Base-by-base conservation (phyloP, 2,329 filamentous ascomycete genomes). In the Microdochium nivale region DNA sequence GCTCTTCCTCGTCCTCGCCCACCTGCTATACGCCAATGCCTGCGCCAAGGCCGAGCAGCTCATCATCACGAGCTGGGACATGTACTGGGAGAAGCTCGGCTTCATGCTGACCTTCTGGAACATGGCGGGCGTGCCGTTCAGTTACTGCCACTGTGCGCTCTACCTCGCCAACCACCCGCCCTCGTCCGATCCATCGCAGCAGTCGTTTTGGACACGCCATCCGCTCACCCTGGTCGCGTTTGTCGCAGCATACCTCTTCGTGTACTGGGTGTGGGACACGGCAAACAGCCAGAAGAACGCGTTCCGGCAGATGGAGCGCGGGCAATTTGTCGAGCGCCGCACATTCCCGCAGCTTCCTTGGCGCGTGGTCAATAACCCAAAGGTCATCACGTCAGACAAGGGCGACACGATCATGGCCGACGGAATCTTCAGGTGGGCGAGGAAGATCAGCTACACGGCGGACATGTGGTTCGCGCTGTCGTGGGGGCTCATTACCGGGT, bases 71-170 rank as follows among this genome's bases (percentile, higher is more conserved):
- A 89, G 86, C 46, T 92, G 88, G 84, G 88, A 94, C 65, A 91
- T 94, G 83, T 91, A 90, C 73, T 89, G 87, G 62, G 88, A 92
- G 73, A 91, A 92, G 72, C 88, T 86, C 79, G 88, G 88, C 52
- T 92, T 91, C 74, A 90, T 92, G 86, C 79, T 92, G 55, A 90
- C 90, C 66, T 92, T 91, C 77, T 92, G 88, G 88, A 92, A 91
- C 69, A 71, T 92, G 68, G 86, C 87, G 33, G 88, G 88, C 60
- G 88, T 91, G 19, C 88, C 88, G 2, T 75, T 92, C 53, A 86
- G 79, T 53, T 92, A 92, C 76, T 90, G 87, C 73, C 87, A 91
- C 75, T 90, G 85, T 76, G 88, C 84, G 27, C 78, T 92, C 61
- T 92, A 86, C 71, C 76, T 92, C 50, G 87, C 87, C 58, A 88